Percentiles rank a stretch among this genome's conserved stretches.
Evolutionary conservation across 768 basidiomycete genomes (phyloP).

Genomic region (Rhizopogon vulgaris): DNA sequence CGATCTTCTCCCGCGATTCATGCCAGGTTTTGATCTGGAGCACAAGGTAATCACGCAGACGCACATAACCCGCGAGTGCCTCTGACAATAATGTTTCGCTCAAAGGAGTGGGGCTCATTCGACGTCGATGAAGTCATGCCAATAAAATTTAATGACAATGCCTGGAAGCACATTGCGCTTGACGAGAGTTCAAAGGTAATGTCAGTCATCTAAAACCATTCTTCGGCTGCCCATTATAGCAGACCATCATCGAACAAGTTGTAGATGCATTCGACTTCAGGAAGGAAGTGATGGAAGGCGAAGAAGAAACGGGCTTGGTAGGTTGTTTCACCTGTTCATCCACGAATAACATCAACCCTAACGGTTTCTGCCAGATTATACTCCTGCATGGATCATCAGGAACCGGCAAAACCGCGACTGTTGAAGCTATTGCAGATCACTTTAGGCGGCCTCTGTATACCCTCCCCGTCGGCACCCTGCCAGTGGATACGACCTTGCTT

Average conservation of each 20-base stretch:
- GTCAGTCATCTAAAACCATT: neutral
- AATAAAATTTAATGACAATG: constrained; percentile 2
- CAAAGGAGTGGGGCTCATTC: neutral
- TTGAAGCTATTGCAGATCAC: neutral
- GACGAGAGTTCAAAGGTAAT: neutral
- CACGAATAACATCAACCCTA: neutral
- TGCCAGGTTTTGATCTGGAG: constrained; percentile 1
- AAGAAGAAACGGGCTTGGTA: neutral
- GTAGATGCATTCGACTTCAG: neutral
- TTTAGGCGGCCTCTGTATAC: neutral
- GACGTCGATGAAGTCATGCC: neutral
- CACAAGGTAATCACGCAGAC: neutral
- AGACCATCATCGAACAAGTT: neutral
- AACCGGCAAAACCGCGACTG: constrained; percentile 78
- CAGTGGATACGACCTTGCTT: neutral
- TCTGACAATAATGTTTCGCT: neutral
- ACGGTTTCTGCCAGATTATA: constrained; percentile 51
- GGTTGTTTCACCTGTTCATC: neutral
- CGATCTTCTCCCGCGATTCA: neutral
- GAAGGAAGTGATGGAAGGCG: neutral
- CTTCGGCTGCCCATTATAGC: neutral
- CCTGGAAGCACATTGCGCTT: constrained; percentile 2
- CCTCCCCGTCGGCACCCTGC: neutral
- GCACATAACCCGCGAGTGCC: neutral
- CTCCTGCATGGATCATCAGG: constrained; percentile 95